Percentiles rank a stretch among this genome's conserved stretches.
These are phyloP conservation scores for Globisporangium okanoganense DNA, from an alignment of 352 stramenopile species.

Conservation along the genomic window DNA sequence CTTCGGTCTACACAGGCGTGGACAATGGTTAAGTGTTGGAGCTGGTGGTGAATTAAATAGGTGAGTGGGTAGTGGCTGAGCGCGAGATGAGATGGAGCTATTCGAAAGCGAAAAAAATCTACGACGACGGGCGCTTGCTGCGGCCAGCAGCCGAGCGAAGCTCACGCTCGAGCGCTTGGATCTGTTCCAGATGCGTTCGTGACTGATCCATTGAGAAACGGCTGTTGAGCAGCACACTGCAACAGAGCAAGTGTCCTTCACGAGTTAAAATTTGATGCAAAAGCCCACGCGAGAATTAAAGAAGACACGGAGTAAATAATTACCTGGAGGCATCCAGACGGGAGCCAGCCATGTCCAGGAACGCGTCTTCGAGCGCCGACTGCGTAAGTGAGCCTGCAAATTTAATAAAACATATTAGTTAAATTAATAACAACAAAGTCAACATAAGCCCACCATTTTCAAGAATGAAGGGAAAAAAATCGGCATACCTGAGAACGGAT, in stretches of 20 bases:
- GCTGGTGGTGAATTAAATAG: conserved; percentile 6
- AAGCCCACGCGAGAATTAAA: not conserved
- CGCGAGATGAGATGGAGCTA: too few species aligned
- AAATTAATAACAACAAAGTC: not conserved
- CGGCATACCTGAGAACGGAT: conserved; percentile 38
- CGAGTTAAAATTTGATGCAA: not conserved
- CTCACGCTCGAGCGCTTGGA: conserved; percentile 15
- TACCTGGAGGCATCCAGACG: conserved; percentile 67
- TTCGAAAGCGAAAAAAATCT: not conserved
- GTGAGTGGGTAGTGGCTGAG: not conserved
- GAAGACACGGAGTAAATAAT: not conserved
- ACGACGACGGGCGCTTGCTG: not conserved
- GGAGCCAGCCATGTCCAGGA: conserved; percentile 82
- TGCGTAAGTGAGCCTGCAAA: conserved; percentile 58
- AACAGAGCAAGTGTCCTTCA: not conserved
- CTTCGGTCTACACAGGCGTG: not conserved
- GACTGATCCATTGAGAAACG: conserved; percentile 39
- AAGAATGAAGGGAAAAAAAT: not conserved
- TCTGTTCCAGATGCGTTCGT: conserved; percentile 20
- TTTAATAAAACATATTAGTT: too few species aligned
- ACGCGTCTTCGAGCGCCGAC: conserved; percentile 79
- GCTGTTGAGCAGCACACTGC: conserved; percentile 59
- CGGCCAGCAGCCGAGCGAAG: not conserved
- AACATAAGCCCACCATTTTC: not conserved
- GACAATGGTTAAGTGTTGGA: not conserved